Evolutionary conservation across 2,329 filamentous ascomycete species (phyloP).

Genomic region (Orbilia ellipsospora): DNA sequence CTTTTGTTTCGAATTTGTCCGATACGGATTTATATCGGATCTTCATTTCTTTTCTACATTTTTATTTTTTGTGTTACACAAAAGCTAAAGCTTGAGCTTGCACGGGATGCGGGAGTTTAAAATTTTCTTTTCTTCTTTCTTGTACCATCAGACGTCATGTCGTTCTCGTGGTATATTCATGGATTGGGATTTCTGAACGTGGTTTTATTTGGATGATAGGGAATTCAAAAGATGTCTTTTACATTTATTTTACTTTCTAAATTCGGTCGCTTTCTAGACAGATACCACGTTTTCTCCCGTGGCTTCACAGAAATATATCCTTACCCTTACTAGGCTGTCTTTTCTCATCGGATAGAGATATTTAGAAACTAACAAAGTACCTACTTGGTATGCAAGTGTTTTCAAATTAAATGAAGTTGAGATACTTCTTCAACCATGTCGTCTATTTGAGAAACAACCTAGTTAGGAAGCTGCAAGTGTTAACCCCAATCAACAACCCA

Average conservation of each 20-base stretch:
- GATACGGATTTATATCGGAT: constrained; percentile 28
- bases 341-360: too few relatives aligned
- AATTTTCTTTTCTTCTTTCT: constrained; percentile 23
- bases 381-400: too few relatives aligned
- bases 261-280: too few relatives aligned
- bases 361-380: too few relatives aligned
- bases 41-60: constrained; percentile 26
- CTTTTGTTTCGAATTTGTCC: not conserved
- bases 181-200: not conserved
- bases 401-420: not conserved
- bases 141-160: not conserved
- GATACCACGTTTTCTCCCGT: too few relatives aligned
- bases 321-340: too few relatives aligned
- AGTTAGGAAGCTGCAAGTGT: not conserved
- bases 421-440: not conserved
- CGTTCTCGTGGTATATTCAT: constrained; percentile 6
- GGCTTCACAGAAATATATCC: too few relatives aligned
- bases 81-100: constrained; percentile 23
- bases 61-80: constrained; percentile 26
- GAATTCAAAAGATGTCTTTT: too few relatives aligned
- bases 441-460: too few relatives aligned
- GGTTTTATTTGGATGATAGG: not conserved
- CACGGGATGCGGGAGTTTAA: constrained; percentile 48
- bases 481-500: not conserved
- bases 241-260: too few relatives aligned